Evolutionary conservation across 768 basidiomycete species (phyloP), one percentile per base, ranked within the genome.

Genomic region (Hygrocybe punicea): DNA sequence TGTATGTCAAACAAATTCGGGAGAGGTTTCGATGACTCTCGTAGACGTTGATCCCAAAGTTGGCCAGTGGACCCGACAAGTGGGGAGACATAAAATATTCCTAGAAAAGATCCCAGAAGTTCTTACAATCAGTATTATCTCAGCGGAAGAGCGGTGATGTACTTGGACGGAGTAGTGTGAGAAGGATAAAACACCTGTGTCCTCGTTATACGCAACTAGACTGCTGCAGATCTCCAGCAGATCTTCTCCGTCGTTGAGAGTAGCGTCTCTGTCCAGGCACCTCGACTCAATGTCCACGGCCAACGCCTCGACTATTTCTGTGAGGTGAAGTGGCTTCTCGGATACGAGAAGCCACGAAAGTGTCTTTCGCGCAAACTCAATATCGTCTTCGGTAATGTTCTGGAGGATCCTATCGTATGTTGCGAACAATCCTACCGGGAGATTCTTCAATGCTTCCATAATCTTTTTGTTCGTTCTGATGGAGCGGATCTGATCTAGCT

Each of bases 381-480:
- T 19, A 19, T 45, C 44, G 17, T 45, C 44, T 8, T 45, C 21
- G 44, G n/a, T n/a, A n/a, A n/a, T n/a, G n/a, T n/a, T n/a, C n/a
- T n/a, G n/a, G n/a, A n/a, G n/a, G n/a, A n/a, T n/a, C n/a, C n/a
- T n/a, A n/a, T 45, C 44, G 44, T 45, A 45, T 7, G 44, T 45
- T 45, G 44, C 44, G 17, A 45, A 45, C 21, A 45, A 19, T 45
- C 44, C 44, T 45, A 16, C 21, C 7, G 44, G 44, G 44, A 45
- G 44, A 45, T 17, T 45, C 44, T 45, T 11, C 44, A 45, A 45
- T 45, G 44, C 44, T 17, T 45, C 44, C 44, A 45, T 8, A 45
- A 45, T 45, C 44, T 45, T 45, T 8, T 45, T 45, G 44, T 45
- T 45, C 44, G 44, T 45, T 45, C 44, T 45, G 44, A 45, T 45